phyloP scores from a whole-genome alignment of 2,329 filamentous ascomycete genomes.

The Calonectria fujianensis region DNA sequence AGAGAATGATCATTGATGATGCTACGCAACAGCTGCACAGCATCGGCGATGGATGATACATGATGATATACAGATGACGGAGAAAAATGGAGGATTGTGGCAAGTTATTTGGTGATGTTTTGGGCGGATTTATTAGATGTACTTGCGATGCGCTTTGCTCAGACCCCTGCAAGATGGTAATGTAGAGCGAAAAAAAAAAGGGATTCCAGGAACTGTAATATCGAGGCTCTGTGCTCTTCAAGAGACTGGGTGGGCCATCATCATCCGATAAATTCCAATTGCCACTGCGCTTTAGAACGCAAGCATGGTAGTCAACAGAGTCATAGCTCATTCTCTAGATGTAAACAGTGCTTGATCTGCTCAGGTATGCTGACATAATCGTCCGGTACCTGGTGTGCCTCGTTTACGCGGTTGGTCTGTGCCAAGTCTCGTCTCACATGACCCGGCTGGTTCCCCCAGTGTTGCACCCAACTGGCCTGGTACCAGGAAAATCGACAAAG shows the following conservation, averaged over 20 bases:
- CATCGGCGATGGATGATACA: conserved; percentile 47
- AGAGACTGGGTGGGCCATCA: neutral
- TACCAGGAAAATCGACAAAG: conserved; percentile 47
- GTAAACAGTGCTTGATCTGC: neutral
- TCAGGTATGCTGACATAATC: conserved; percentile 22
- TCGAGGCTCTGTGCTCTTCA: conserved; percentile 1
- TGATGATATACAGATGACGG: conserved; percentile 46
- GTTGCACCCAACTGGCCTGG: conserved; percentile 38
- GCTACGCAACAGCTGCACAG: conserved; percentile 36
- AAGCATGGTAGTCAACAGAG: neutral
- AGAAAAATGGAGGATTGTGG: conserved; percentile 45
- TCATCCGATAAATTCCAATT: neutral
- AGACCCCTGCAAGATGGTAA: conserved; percentile 44
- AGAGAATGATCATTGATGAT: conserved; percentile 49
- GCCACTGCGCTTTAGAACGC: neutral
- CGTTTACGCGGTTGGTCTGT: conserved; percentile 46
- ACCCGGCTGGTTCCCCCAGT: conserved; percentile 52
- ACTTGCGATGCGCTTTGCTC: conserved; percentile 44
- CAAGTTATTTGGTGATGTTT: conserved; percentile 49
- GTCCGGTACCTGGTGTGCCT: neutral
- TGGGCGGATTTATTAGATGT: conserved; percentile 50
- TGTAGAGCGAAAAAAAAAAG: conserved; percentile 47
- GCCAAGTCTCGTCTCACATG: conserved; percentile 58
- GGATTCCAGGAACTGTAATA: conserved; percentile 39
- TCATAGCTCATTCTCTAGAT: neutral